Conservation (phyloP, 768 basidiomycete species). For the Trametes villosa region DNA sequence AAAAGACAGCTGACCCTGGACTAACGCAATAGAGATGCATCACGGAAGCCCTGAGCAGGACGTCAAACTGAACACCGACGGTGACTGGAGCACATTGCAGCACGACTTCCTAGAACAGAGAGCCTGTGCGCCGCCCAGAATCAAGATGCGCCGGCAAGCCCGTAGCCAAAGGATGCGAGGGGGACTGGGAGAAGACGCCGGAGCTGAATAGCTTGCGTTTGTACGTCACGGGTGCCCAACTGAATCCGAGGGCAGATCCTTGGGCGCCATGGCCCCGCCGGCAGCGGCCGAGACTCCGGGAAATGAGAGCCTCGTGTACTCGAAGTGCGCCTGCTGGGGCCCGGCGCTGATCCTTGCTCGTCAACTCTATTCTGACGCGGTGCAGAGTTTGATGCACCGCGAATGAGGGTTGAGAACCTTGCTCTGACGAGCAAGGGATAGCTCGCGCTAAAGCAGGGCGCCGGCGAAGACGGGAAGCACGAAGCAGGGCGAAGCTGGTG, state of each 20-base stretch:
- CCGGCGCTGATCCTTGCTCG: too few relatives aligned
- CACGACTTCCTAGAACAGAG: neutral
- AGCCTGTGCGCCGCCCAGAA: neutral
- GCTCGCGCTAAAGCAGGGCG: slow-evolving; percentile 9
- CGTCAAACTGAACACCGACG: neutral
- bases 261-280: slow-evolving; percentile 1
- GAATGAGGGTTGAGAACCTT: too few relatives aligned
- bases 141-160: slow-evolving; percentile 6
- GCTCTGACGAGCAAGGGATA: too few relatives aligned
- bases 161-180: too few relatives aligned
- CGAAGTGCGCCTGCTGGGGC: too few relatives aligned
- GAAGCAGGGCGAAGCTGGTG: slow-evolving; percentile 5
- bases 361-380: too few relatives aligned
- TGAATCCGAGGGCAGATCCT: neutral
- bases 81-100: neutral
- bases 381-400: too few relatives aligned
- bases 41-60: neutral
- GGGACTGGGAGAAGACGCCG: slow-evolving; percentile 1
- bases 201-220: neutral
- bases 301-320: slow-evolving; percentile 9
- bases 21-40: slow-evolving; percentile 3
- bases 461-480: slow-evolving; percentile 8
- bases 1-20: neutral
- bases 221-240: slow-evolving; percentile 8
- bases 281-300: neutral